Base-by-base conservation (phyloP, 1,284 basidiomycete genomes). In the Rhodotorula sp. region DNA sequence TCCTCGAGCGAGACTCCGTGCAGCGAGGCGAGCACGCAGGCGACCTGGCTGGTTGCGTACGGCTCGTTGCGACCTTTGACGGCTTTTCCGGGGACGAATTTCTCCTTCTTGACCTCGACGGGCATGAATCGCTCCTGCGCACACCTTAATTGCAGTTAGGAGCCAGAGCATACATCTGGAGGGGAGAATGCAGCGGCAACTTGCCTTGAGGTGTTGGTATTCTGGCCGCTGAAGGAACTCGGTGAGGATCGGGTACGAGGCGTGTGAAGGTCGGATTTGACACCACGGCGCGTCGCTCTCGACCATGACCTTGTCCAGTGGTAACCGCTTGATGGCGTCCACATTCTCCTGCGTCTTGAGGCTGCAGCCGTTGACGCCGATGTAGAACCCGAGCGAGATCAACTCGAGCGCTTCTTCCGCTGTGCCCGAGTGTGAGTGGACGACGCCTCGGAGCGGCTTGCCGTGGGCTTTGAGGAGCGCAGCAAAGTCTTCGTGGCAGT, bases 11-110 rank as follows among this genome's bases (percentile, higher is more conserved):
- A 73, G 7, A 87, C 79, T 1, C 83, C 85, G 56, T 87, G 85
- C 51, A 92, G 79, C 69, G 83, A 81, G 63, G 89, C 85, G 15
- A 93, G 83, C 5, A 92, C 87, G 86, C 90, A 91, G 15, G 91
- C 92, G 20, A 95, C 87, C 20, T 86, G 86, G 4, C 89, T 90
- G 52, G 91, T 86, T 5, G 88, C 84, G 26, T 84, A 86, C 1
- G 93, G 91, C 79, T 95, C 93, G 78, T 91, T 92, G 26, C 93
- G 84, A 0, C 91, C 90, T 80, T 95, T 94, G 60, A 93, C 88
- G 1, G 88, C 84, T 76, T 85, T 85, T 1, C 88, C 89, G 16
- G 80, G 78, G 7, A 84, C 83, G 79, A 89, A 91, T 10, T 86
- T 86, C 76, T 94, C 91, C 16, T 90, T 87, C 78, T 89, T 89